phyloP scores from a whole-genome alignment of 2,329 filamentous ascomycete genomes.

The Arachnomyces sp. region DNA sequence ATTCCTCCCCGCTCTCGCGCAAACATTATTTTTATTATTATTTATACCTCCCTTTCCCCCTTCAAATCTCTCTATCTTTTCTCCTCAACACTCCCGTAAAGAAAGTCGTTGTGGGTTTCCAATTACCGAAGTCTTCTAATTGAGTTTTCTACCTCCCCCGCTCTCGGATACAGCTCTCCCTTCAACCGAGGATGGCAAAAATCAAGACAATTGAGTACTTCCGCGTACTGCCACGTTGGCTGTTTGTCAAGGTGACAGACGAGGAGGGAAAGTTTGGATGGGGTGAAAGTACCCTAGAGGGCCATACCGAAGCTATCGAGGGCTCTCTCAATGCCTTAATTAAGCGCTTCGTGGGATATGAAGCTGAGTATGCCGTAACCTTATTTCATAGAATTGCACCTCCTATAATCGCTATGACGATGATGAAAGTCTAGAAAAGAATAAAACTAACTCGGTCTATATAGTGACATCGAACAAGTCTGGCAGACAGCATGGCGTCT shows the following conservation, averaged over 20 bases:
- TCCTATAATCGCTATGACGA: too few relatives aligned
- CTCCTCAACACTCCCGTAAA: too few relatives aligned
- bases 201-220: conserved; percentile 66
- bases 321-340: conserved; percentile 63
- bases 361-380: conserved; percentile 54
- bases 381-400: too few relatives aligned
- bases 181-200: conserved; percentile 45
- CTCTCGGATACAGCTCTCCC: not conserved
- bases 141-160: too few relatives aligned
- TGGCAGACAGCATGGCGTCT: conserved; percentile 68
- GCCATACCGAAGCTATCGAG: conserved; percentile 66
- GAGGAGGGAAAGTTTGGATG: conserved; percentile 58
- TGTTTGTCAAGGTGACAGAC: conserved; percentile 70
- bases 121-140: too few relatives aligned
- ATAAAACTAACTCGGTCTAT: conserved; percentile 1
- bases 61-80: too few relatives aligned
- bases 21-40: too few relatives aligned
- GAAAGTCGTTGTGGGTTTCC: too few relatives aligned
- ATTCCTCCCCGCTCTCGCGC: too few relatives aligned
- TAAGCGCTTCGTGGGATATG: conserved; percentile 55
- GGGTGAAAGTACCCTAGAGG: conserved; percentile 69
- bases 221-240: conserved; percentile 65
- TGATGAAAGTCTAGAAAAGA: too few relatives aligned
- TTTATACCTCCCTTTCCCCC: too few relatives aligned
- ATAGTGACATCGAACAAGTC: conserved; percentile 68